Evolutionary conservation across 805 yeast species (phyloP).

Genomic region (Metschnikowia lunata): DNA sequence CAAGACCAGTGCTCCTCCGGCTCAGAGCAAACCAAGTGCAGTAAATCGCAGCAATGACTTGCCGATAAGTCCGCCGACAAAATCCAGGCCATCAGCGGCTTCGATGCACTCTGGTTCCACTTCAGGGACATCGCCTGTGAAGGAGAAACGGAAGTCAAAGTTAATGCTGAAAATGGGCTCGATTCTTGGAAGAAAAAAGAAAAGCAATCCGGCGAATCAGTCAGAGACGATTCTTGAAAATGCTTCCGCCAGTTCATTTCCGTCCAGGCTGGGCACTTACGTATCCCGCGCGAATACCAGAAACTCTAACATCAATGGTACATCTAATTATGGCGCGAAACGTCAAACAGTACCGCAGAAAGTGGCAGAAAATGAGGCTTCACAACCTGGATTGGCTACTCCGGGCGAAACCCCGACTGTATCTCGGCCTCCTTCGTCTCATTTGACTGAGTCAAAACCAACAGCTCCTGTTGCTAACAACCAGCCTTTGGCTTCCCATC

Average conservation of each 20-base stretch:
- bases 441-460: not conserved
- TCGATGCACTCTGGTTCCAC: conserved; percentile 15
- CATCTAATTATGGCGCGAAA: conserved; percentile 1
- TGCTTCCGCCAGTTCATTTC: conserved; percentile 23
- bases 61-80: conserved; percentile 3
- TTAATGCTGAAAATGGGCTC: conserved; percentile 73
- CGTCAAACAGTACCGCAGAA: not conserved
- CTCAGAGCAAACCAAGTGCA: not conserved
- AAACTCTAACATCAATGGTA: conserved; percentile 11
- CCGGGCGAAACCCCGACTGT: not conserved
- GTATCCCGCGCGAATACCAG: conserved; percentile 11
- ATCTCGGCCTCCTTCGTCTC: not conserved
- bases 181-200: conserved; percentile 58
- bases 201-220: conserved; percentile 28
- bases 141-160: conserved; percentile 34
- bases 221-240: conserved; percentile 32
- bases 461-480: not conserved
- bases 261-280: conserved; percentile 10
- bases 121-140: conserved; percentile 18
- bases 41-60: not conserved
- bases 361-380: not conserved
- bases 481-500: not conserved
- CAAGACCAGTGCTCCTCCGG: conserved; percentile 13
- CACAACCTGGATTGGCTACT: not conserved
- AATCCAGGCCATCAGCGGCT: conserved; percentile 5